Base-by-base conservation (phyloP, 805 yeast species). In the Groenewaldozyma salmanticensis region DNA sequence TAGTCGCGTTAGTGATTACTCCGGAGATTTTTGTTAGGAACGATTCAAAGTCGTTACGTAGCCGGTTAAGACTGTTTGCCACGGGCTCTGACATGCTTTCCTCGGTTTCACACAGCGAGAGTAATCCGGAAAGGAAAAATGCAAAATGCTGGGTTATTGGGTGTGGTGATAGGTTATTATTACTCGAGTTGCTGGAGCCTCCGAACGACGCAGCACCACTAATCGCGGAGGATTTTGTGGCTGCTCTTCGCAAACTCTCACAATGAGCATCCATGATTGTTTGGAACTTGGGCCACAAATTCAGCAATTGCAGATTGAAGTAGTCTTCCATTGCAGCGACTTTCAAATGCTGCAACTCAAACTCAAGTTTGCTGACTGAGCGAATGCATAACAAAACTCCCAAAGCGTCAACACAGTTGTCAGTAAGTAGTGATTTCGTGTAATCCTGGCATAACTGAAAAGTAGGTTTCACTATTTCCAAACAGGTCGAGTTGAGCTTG, bases 231-330 rank as follows among this genome's bases (percentile, higher is more conserved):
- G 61, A 48, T 56, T 60, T 64, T 16, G 71, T 44, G 50, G 66
- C 37, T 59, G 71, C 71, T 39, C 68, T 73, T 46, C 81, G 78
- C 57, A 86, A 63, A 38, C 78, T 74, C 17, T 77, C 81, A 51
- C 95, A 80, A 52, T 90, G 84, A 27, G 74, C 62, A 56, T 87
- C 96, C 33, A 88, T 71, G 27, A 85, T 66, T 35, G 68, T 70
- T 52, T 87, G 88, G 53, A 88, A 82, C 44, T 73, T 76, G 0
- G 96, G 95, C 97, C 97, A 92, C 35, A 90, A 62, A 3, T 72
- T 58, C 39, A 85, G 72, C 46, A 79, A 60, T 47, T 81, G 76
- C 13, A 74, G 66, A 50, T 81, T 77, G 48, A 81, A 67, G 57
- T 81, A 83, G 44, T 76, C 82, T 47, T 79, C 85, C 58, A 78